These are phyloP conservation scores for Hygrocybe coccinea DNA, from an alignment of 768 basidiomycete species.

Conservation along the genomic window DNA sequence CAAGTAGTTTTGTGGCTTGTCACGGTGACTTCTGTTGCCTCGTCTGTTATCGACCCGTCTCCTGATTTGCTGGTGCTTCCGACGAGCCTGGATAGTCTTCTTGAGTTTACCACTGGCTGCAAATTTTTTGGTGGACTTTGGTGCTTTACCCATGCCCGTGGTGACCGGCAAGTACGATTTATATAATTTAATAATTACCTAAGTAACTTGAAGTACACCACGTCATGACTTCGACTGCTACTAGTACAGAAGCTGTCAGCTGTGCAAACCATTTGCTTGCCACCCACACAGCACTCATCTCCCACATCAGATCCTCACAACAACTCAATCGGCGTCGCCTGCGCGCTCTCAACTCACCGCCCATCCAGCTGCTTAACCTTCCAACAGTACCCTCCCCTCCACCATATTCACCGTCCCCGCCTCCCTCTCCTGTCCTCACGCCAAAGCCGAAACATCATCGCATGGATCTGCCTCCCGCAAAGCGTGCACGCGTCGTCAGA, in stretches of 20 bases:
- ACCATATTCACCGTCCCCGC: slow-evolving; percentile 46
- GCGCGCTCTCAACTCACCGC: slow-evolving; percentile 50
- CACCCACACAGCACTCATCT: slow-evolving; percentile 54
- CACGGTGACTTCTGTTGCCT: slow-evolving; percentile 36
- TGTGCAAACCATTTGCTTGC: slow-evolving; percentile 64
- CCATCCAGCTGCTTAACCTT: slow-evolving; percentile 49
- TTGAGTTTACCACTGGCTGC: slow-evolving; percentile 84
- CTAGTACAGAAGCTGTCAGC: slow-evolving; percentile 46
- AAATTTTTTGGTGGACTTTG: slow-evolving; percentile 84
- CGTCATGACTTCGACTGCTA: background rate
- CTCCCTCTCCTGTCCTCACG: slow-evolving; percentile 39
- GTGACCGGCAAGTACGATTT: too few species aligned
- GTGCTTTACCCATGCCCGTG: slow-evolving; percentile 51
- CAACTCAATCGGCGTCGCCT: slow-evolving; percentile 53
- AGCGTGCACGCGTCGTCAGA: slow-evolving; percentile 63
- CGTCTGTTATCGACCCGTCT: slow-evolving; percentile 65
- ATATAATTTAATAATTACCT: background rate
- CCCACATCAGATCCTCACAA: slow-evolving; percentile 53
- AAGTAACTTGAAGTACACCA: too few species aligned
- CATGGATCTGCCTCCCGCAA: slow-evolving; percentile 53
- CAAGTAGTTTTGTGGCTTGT: slow-evolving; percentile 12
- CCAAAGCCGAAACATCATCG: slow-evolving; percentile 32
- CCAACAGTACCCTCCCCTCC: slow-evolving; percentile 57
- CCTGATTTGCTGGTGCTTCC: slow-evolving; percentile 70
- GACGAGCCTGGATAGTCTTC: slow-evolving; percentile 77